Base-by-base conservation (phyloP, 805 yeast species). In the Yamadazyma sp. region DNA sequence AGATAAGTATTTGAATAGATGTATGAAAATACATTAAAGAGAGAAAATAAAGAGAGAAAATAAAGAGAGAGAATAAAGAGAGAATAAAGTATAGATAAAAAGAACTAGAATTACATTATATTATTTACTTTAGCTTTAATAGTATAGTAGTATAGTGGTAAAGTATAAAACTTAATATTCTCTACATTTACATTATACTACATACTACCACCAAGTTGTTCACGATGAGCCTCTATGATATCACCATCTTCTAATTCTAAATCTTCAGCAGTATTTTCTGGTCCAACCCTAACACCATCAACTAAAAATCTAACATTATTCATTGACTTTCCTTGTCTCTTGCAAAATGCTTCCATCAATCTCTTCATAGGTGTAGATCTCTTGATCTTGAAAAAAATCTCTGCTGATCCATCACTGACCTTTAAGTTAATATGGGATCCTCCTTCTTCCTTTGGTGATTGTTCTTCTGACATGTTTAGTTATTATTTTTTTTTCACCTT, bases 281-380 rank as follows among this genome's bases (percentile, higher is more conserved):
- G 84, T 45, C 76, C 73, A 41, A 93, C 80, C 56, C 98, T 80
- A 49, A 87, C 84, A 45, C 99, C 99, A 47, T 93, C 99, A 56
- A 82, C 82, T 54, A 93, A 70, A 60, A 93, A 93, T 61, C 98
- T 79, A 58, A 93, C 69, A 33, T 91, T 78, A 48, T 76, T 78
- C 55, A 83, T 66, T 45, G 83, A 79, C 60, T 91, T 91, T 28
- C 98, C 98, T 56, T 91, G 96, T 71, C 98, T 85, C 67, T 89
- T 89, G 60, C 98, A 94, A 61, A 91, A 93, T 9, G 97, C 96
- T 55, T 91, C 98, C 88, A 93, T 91, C 53, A 93, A 79, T 67
- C 96, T 85, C 62, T 78, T 85, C 71, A 93, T 75, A 31, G 91
- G 95, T 4, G 98, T 93, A 26, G 89, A 74, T 65, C 86, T 77